Conservation (phyloP, 2,329 filamentous ascomycete species). For the Ilyonectria sp. region DNA sequence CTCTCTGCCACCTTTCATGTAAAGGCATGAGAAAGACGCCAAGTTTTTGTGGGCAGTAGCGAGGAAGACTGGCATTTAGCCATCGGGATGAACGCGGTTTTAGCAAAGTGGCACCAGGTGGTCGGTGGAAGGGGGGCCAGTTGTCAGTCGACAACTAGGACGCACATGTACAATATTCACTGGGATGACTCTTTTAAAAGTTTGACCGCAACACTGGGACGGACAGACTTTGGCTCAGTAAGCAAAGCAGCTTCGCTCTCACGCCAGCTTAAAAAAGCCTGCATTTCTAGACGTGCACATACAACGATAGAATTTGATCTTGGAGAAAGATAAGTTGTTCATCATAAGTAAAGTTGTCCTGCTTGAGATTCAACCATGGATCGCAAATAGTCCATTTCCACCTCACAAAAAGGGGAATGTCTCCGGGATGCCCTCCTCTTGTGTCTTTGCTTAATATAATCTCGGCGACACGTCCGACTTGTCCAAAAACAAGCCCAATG, state of each 20-base stretch:
- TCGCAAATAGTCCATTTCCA: background rate
- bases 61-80: too few species aligned
- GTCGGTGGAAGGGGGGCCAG: background rate
- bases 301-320: background rate
- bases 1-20: slow-evolving; percentile 90
- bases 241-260: background rate
- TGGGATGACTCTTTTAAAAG: slow-evolving; percentile 3
- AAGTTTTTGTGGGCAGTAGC: background rate
- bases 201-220: background rate
- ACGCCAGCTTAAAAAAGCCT: background rate
- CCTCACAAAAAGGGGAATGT: background rate
- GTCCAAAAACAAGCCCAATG: too few species aligned
- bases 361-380: too few species aligned
- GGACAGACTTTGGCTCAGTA: background rate
- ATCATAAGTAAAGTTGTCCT: background rate
- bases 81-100: background rate
- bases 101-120: background rate
- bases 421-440: background rate
- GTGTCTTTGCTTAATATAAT: too few species aligned
- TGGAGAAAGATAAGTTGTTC: background rate
- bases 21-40: slow-evolving; percentile 31
- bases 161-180: slow-evolving; percentile 23
- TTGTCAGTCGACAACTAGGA: background rate
- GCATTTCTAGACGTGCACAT: background rate
- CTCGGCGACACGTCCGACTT: too few species aligned